Base-by-base conservation (phyloP, 345 rosid species). In the Mangifera indica region DNA sequence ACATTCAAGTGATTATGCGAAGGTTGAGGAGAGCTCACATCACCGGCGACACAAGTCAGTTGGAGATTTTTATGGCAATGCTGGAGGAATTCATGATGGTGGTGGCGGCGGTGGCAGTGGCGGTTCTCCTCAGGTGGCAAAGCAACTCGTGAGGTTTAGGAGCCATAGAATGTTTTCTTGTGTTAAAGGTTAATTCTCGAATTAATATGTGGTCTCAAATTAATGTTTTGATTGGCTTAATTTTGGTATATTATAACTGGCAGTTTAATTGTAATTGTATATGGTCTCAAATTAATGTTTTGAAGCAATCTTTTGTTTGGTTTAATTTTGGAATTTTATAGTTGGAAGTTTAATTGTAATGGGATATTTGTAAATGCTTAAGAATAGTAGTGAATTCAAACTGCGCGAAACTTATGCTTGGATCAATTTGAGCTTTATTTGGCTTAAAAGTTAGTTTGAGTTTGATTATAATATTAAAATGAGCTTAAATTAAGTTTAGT, bases 111-210 rank as follows among this genome's bases (percentile, higher is more conserved):
- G 32, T 32, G 55, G 60, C 10, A n/a, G n/a, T n/a, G 12, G 57
- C 56, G 48, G 44, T 4, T 20, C 77, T 58, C 42, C 52, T 24
- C 70, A 79, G 0, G 11, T 8, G 8, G 71, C 52, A 17, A 79
- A 78, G 68, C 85, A 85, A 55, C 82, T 90, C 53, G 83, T 61
- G 70, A 83, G 94, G 78, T 84, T 83, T 76, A 70, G 89, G 70
- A 90, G 96, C 76, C 90, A 85, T 34, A 78, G 89, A 72, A 77
- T 89, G 87, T 82, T 88, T 71, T 85, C 90, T 46, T 84, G 91
- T 73, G 54, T 89, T 24, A 77, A 89, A 7, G 84, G 81, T 9
- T 37, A 34, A 34, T 34, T 34, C 37, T 34, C 6, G 37, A 34
- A 34, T 34, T 34, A 34, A 3, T 34, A 34, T 34, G 37, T 34